Percentiles rank a stretch among this genome's conserved stretches.
Evolutionary conservation across 176 grass and related monocot genomes (phyloP).

Genomic region (Bonia amplexicaulis): DNA sequence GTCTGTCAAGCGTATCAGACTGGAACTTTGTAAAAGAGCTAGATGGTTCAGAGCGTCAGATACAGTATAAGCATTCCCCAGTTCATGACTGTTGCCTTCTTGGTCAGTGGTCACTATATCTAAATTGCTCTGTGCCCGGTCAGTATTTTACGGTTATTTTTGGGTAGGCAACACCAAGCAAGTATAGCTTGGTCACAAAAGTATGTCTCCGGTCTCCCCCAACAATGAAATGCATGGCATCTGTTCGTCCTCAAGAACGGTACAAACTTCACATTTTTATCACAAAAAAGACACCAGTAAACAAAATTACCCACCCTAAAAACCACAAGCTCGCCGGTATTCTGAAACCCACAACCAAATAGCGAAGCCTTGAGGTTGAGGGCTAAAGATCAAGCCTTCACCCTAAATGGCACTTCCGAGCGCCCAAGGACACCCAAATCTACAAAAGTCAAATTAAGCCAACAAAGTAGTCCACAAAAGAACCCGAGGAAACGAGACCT

Average conservation of each 20-base stretch:
- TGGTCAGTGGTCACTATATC: not conserved
- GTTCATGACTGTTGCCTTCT: not conserved
- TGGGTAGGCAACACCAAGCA: not conserved
- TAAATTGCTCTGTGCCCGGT: not conserved
- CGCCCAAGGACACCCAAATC: not conserved
- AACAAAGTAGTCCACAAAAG: not conserved
- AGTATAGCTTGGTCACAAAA: not conserved
- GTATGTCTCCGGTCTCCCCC: not conserved
- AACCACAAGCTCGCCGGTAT: not conserved
- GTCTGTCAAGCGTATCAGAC: not conserved
- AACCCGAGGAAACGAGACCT: slow-evolving; percentile 18
- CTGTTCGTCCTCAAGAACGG: not conserved
- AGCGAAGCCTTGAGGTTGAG: not conserved
- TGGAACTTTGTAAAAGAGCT: not conserved
- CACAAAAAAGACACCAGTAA: not conserved
- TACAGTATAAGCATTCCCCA: not conserved
- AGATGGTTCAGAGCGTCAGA: not conserved
- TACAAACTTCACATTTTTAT: not conserved
- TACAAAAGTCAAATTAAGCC: not conserved
- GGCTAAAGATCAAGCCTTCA: not conserved
- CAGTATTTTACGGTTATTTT: not conserved
- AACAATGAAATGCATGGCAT: not conserved
- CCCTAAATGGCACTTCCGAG: not conserved
- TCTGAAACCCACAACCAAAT: not conserved
- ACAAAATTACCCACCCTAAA: not conserved